phyloP scores from a whole-genome alignment of 306 rosid species.

The Vigna nakashimae region DNA sequence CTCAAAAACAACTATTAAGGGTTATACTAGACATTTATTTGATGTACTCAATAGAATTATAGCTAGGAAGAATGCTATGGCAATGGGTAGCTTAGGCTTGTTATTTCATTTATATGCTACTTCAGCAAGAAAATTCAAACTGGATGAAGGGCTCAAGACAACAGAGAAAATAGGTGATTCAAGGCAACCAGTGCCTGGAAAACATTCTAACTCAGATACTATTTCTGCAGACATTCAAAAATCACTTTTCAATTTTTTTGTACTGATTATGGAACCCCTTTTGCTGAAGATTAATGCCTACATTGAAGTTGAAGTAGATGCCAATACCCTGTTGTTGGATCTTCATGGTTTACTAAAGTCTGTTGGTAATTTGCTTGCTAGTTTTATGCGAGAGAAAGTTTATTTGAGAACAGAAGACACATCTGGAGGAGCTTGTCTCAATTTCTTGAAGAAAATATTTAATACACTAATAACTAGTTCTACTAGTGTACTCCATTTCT shows the following conservation, averaged over 20 bases:
- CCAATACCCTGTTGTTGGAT: slow-evolving; percentile 51
- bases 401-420: slow-evolving; percentile 85
- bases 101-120: slow-evolving; percentile 64
- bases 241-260: slow-evolving; percentile 72
- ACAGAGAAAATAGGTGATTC: slow-evolving; percentile 42
- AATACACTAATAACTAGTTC: slow-evolving; percentile 56
- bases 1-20: slow-evolving; percentile 53
- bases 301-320: slow-evolving; percentile 46
- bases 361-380: slow-evolving; percentile 66
- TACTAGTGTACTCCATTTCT: slow-evolving; percentile 51
- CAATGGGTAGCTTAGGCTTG: slow-evolving; percentile 71
- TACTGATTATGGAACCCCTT: slow-evolving; percentile 80
- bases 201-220: slow-evolving; percentile 45
- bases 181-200: slow-evolving; percentile 49
- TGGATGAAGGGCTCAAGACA: slow-evolving; percentile 51
- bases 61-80: slow-evolving; percentile 61
- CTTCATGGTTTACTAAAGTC: slow-evolving; percentile 66
- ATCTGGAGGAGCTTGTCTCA: slow-evolving; percentile 71
- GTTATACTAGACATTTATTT: slow-evolving; percentile 90
- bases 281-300: slow-evolving; percentile 56
- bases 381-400: slow-evolving; percentile 77
- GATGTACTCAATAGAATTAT: slow-evolving; percentile 61
- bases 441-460: slow-evolving; percentile 77
- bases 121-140: slow-evolving; percentile 62
- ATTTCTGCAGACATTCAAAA: slow-evolving; percentile 64